Conservation (phyloP, 2,329 filamentous ascomycete species). For the Macrophomina tecta region DNA sequence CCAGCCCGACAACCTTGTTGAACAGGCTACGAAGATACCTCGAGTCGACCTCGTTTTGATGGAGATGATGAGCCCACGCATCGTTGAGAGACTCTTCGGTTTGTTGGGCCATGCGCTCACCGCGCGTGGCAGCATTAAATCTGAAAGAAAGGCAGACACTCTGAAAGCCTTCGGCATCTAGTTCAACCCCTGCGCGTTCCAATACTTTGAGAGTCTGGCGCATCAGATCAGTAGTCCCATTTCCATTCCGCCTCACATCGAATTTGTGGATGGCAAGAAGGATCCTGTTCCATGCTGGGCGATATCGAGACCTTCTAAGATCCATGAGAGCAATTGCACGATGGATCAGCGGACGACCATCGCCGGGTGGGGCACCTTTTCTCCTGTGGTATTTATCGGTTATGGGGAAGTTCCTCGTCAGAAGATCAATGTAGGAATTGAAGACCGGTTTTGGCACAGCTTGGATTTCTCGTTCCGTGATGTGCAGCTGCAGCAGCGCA, state of each 20-base stretch:
- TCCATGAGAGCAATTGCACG: constrained; percentile 38
- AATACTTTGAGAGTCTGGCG: constrained; percentile 10
- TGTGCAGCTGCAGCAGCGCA: background rate
- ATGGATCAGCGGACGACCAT: constrained; percentile 3
- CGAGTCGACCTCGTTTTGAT: constrained; percentile 10
- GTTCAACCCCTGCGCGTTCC: constrained; percentile 4
- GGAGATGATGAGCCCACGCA: background rate
- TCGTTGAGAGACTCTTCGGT: background rate
- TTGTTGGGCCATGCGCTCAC: background rate
- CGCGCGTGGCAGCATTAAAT: background rate
- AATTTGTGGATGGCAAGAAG: constrained; percentile 30
- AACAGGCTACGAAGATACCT: constrained; percentile 25
- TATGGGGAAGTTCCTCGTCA: constrained; percentile 50
- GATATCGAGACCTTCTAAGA: constrained; percentile 28
- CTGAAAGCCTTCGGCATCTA: constrained; percentile 19
- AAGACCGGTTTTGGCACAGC: constrained; percentile 49
- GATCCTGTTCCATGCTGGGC: constrained; percentile 35
- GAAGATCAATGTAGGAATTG: constrained; percentile 58
- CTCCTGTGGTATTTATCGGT: constrained; percentile 32
- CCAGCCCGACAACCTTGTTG: constrained; percentile 11
- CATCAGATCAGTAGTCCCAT: constrained; percentile 5
- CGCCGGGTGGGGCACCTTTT: background rate
- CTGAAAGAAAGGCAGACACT: constrained; percentile 6
- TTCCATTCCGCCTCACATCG: background rate
- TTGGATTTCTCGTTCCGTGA: constrained; percentile 35